Conservation (phyloP, 345 rosid species). For the Eucalyptus sp. region DNA sequence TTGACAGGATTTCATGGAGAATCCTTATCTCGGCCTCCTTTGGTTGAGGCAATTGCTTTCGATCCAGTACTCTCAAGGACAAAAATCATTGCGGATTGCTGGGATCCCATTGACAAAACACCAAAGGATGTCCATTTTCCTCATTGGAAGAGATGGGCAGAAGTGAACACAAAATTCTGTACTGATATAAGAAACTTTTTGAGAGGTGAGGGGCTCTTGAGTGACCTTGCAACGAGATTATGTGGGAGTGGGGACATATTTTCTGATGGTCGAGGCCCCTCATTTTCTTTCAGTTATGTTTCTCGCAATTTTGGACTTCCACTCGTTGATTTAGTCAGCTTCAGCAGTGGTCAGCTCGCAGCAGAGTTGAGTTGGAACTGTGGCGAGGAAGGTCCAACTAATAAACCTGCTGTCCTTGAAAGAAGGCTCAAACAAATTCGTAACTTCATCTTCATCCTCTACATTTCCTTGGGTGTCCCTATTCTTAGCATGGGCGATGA, state of each 20-base stretch:
- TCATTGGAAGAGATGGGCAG: conserved; percentile 93
- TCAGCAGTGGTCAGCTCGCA: conserved; percentile 34
- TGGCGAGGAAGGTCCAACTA: conserved; percentile 91
- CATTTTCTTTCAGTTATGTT: conserved; percentile 66
- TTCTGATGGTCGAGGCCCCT: conserved; percentile 79
- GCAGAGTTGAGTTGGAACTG: conserved; percentile 92
- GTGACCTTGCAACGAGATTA: conserved; percentile 78
- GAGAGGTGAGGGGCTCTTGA: conserved; percentile 58
- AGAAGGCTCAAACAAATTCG: conserved; percentile 80
- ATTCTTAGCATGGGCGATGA: conserved; percentile 96
- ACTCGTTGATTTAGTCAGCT: conserved; percentile 86
- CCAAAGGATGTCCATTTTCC: conserved; percentile 49
- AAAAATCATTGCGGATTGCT: conserved; percentile 72
- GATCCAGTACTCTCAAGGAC: conserved; percentile 75
- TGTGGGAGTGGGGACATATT: conserved; percentile 89
- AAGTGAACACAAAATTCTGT: conserved; percentile 60
- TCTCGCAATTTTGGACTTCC: conserved; percentile 74
- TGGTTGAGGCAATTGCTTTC: conserved; percentile 81
- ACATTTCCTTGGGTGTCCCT: conserved; percentile 71
- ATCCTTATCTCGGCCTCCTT: conserved; percentile 64
- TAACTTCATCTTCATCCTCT: conserved; percentile 64
- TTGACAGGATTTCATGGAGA: conserved; percentile 66
- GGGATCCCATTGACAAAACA: conserved; percentile 37
- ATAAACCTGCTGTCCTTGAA: conserved; percentile 52
- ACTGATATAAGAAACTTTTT: conserved; percentile 57